phyloP scores from a whole-genome alignment of 2,329 filamentous ascomycete genomes.

The Elsinoe arachidis region DNA sequence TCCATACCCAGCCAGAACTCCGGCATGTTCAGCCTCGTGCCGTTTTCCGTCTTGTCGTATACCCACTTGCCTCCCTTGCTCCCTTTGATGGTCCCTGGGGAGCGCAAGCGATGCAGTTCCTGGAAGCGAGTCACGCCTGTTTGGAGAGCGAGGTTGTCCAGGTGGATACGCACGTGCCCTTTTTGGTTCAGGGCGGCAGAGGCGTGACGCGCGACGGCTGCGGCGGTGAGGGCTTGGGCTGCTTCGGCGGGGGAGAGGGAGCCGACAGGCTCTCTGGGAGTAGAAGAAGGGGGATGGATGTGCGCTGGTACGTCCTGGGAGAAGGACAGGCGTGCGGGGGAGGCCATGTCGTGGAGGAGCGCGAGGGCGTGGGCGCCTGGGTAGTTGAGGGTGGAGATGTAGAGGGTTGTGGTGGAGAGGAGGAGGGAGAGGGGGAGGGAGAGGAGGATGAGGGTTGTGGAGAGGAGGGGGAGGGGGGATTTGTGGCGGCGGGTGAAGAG shows the following conservation, averaged over 20 bases:
- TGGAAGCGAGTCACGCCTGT: constrained; percentile 55
- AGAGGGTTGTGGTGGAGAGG: constrained; percentile 58
- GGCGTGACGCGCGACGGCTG: neutral
- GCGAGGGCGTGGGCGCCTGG: constrained; percentile 74
- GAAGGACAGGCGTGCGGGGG: neutral
- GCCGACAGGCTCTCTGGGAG: neutral
- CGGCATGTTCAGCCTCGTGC: constrained; percentile 37
- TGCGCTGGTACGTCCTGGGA: neutral
- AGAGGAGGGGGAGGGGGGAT: constrained; percentile 45
- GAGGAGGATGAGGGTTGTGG: constrained; percentile 47
- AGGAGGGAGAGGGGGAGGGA: constrained; percentile 55
- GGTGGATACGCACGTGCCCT: constrained; percentile 34
- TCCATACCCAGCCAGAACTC: constrained; percentile 52
- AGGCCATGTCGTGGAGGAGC: constrained; percentile 29
- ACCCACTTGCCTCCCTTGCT: constrained; percentile 33
- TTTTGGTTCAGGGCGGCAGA: neutral
- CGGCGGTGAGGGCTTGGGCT: constrained; percentile 9
- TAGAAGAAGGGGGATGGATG: neutral
- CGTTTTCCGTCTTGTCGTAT: constrained; percentile 53
- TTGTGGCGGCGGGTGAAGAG: constrained; percentile 55
- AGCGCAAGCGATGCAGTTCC: constrained; percentile 30
- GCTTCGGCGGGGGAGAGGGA: neutral
- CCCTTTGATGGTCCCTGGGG: constrained; percentile 14
- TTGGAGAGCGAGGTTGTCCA: constrained; percentile 55
- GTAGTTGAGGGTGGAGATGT: constrained; percentile 83